Percentiles rank a stretch among this genome's conserved stretches.
Conservation (phyloP, 225 moss, liverwort and hornwort species). For the Bryum argenteum region DNA sequence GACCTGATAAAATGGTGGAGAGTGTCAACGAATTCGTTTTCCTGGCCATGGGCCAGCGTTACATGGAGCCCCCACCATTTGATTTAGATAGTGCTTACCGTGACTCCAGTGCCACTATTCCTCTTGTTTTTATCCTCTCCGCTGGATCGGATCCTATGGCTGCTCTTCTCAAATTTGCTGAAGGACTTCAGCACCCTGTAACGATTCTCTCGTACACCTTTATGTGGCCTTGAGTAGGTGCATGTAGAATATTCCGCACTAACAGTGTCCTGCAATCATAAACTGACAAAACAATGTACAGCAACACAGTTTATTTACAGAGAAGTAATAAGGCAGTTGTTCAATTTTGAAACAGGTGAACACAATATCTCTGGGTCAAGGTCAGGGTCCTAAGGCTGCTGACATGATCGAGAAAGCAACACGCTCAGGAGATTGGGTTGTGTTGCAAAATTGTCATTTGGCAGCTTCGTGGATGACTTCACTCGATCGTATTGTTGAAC, state of each 20-base stretch:
- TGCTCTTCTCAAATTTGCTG: slow-evolving; percentile 66
- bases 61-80: slow-evolving; percentile 70
- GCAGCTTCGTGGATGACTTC: slow-evolving; percentile 76
- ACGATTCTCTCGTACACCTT: neutral
- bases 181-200: slow-evolving; percentile 58
- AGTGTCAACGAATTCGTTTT: slow-evolving; percentile 69
- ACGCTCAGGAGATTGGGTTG: slow-evolving; percentile 69
- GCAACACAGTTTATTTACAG: neutral
- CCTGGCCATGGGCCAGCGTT: slow-evolving; percentile 60
- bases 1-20: slow-evolving; percentile 70
- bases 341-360: slow-evolving; percentile 51
- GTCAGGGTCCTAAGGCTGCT: slow-evolving; percentile 74
- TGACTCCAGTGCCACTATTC: slow-evolving; percentile 52
- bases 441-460: slow-evolving; percentile 73
- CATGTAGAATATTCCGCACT: neutral
- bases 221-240: neutral
- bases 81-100: slow-evolving; percentile 58
- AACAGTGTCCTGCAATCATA: neutral
- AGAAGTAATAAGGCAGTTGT: neutral
- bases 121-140: slow-evolving; percentile 72
- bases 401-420: slow-evolving; percentile 66
- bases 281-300: neutral
- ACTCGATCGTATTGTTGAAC: slow-evolving; percentile 61
- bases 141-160: slow-evolving; percentile 80
- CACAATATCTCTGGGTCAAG: slow-evolving; percentile 70